A percentile compares a stretch with the other conserved stretches of the same genome.
Evolutionary conservation across 768 basidiomycete genomes (phyloP).

Genomic region (Russula ochroleuca): DNA sequence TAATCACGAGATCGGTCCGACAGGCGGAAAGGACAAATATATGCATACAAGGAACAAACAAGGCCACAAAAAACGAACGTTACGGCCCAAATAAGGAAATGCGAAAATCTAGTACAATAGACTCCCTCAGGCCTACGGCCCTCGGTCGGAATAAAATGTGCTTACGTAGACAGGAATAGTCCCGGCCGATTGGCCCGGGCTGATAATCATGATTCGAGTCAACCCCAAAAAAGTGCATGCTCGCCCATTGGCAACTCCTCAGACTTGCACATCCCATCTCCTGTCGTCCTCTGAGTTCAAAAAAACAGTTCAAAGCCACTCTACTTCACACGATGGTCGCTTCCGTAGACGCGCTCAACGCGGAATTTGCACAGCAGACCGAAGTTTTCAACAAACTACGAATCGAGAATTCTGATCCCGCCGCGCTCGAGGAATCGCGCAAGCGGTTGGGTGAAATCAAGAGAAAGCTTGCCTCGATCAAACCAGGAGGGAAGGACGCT

Average conservation of each 20-base stretch:
- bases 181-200: neutral
- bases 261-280: neutral
- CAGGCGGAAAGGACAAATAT: too few species aligned
- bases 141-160: too few species aligned
- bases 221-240: slow-evolving; percentile 6
- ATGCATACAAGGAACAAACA: too few species aligned
- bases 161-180: too few species aligned
- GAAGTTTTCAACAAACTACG: slow-evolving; percentile 59
- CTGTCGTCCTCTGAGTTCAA: slow-evolving; percentile 20
- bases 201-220: slow-evolving; percentile 7
- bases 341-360: slow-evolving; percentile 41
- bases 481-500: slow-evolving; percentile 43
- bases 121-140: too few species aligned
- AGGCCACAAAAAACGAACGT: too few species aligned
- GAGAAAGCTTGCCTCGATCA: slow-evolving; percentile 46
- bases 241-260: slow-evolving; percentile 8
- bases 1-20: too few species aligned
- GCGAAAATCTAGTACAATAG: too few species aligned
- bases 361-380: slow-evolving; percentile 54
- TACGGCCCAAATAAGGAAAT: too few species aligned
- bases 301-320: neutral
- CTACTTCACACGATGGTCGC: slow-evolving; percentile 38
- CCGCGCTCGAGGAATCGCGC: slow-evolving; percentile 55
- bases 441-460: slow-evolving; percentile 70
- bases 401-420: slow-evolving; percentile 48